These are phyloP conservation scores for Cryomyces antarcticus DNA, from an alignment of 495 filamentous ascomycete genomes.

Conservation along the genomic window DNA sequence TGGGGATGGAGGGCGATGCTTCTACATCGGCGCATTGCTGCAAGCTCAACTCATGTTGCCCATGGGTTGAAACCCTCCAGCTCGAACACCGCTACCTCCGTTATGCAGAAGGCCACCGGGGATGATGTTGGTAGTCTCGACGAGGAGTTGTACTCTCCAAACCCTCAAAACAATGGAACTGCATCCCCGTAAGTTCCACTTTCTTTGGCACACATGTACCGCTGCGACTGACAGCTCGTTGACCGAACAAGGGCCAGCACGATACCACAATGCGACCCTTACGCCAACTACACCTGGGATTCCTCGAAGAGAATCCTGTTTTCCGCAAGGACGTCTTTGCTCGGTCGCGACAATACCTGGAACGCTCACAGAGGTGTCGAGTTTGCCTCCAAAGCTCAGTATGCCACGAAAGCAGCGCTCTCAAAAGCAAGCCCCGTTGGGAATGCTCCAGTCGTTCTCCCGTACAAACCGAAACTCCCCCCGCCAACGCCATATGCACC, in stretches of 20 bases:
- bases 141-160: too few relatives aligned
- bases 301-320: not conserved
- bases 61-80: not conserved
- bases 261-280: not conserved
- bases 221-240: too few relatives aligned
- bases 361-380: not conserved
- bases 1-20: slow-evolving; percentile 1
- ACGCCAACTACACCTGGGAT: not conserved
- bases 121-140: too few relatives aligned
- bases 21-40: not conserved
- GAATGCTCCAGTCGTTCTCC: not conserved
- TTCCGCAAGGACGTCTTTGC: not conserved
- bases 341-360: not conserved
- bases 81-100: not conserved
- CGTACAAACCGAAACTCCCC: not conserved
- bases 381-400: not conserved
- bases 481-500: not conserved
- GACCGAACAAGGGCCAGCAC: too few relatives aligned
- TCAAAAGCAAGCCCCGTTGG: not conserved
- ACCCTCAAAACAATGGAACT: too few relatives aligned
- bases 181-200: too few relatives aligned
- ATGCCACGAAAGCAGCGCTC: not conserved
- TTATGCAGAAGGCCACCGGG: too few relatives aligned
- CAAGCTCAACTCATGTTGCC: not conserved
- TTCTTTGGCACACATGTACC: too few relatives aligned